Evolutionary conservation across 768 basidiomycete species (phyloP), one percentile per base, ranked within the genome.

Genomic region (Boletus rex-veris): DNA sequence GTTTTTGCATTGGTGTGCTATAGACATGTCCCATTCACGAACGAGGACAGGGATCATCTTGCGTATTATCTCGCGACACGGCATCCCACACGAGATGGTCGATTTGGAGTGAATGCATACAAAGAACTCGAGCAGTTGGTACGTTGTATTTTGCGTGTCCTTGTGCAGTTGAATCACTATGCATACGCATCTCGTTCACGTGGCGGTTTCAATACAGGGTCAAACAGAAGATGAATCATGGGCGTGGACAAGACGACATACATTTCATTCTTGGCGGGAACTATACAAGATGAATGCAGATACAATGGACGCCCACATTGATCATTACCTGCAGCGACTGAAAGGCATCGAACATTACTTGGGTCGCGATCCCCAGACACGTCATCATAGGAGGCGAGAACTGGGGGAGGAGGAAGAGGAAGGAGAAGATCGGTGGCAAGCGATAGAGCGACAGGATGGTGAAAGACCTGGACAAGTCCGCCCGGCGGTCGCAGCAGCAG

Each of bases 211-310:
- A 24, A 24, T 35, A 14, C n/a, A 64, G 61, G 52, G 69, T 67
- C 7, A 60, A 60, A 21, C 51, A 1, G 45, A 15, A 66, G 73
- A 69, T 75, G 76, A 71, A 52, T 76, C 77, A 58, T 74, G 60
- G 59, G 53, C 16, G 1, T 73, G 73, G 72, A 71, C 75, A n/a
- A 58, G 52, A n/a, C 70, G 67, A 4, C 86, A 85, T 61, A 47
- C 83, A 11, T 80, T 75, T 79, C 74, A 75, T 31, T 83, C 83
- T 16, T 87, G 85, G 86, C 77, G 84, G 16, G 78, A 85, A 39
- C 75, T 77, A 24, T 87, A 86, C 64, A 73, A 64, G 58, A 81
- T 71, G 46, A 73, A 83, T 50, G 46, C 70, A 16, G 55, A 12
- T 0, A 30, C 54, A 7, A 80, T 82, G 58, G 73, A 85, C 54